A percentile compares a stretch with the other conserved stretches of the same genome.
These are phyloP conservation scores for Symbiodinium pilosum DNA, from an alignment of 73 alveolate species.

Conservation along the genomic window DNA sequence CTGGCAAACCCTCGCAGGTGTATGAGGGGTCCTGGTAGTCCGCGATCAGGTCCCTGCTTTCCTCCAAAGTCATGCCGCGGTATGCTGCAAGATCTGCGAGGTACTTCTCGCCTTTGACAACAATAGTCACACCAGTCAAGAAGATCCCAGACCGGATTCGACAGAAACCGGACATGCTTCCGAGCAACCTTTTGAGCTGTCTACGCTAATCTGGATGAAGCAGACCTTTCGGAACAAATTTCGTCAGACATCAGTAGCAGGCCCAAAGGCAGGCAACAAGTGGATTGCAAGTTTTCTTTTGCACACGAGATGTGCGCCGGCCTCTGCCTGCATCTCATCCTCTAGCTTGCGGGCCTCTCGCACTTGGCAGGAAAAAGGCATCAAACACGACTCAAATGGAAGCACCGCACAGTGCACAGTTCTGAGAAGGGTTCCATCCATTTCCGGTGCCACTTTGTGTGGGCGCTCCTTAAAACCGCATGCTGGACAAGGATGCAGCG, in stretches of 20 bases:
- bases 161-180: too few species aligned
- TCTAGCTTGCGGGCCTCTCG: conserved; percentile 52
- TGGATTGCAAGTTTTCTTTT: too few species aligned
- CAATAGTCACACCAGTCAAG: background rate
- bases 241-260: too few species aligned
- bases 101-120: conserved; percentile 55
- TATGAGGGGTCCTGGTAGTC: conserved; percentile 58
- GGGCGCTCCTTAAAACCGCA: conserved; percentile 22
- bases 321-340: conserved; percentile 72
- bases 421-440: conserved; percentile 45
- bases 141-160: background rate
- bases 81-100: conserved; percentile 42
- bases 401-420: background rate
- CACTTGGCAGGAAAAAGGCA: background rate
- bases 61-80: conserved; percentile 66
- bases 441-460: conserved; percentile 82
- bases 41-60: conserved; percentile 29
- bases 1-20: too few species aligned
- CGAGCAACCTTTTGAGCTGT: conserved; percentile 52
- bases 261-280: too few species aligned
- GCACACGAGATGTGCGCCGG: background rate
- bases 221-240: conserved; percentile 30
- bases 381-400: too few species aligned
- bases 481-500: too few species aligned
- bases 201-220: conserved; percentile 65